Percentiles rank a stretch among this genome's conserved stretches.
Conservation (phyloP, 495 filamentous ascomycete genomes). For the Pyrenula aspistea region DNA sequence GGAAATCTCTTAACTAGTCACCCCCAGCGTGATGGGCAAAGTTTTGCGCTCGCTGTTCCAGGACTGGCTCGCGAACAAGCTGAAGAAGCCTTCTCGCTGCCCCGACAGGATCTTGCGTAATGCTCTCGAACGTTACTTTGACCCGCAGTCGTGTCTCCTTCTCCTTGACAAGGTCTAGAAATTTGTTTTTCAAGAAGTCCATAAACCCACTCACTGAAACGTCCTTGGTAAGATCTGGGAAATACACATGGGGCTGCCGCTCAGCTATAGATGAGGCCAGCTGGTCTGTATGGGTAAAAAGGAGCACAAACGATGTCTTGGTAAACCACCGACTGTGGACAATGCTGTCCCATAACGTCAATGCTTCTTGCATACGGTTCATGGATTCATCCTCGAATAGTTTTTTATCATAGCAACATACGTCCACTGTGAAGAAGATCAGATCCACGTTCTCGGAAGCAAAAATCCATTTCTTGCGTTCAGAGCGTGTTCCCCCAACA, state of each 20-base stretch:
- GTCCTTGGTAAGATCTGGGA: background rate
- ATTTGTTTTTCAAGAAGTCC: background rate
- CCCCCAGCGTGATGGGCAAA: background rate
- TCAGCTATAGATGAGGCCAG: background rate
- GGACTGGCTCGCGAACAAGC: background rate
- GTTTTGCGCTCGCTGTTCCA: background rate
- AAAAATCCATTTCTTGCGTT: slow-evolving; percentile 3
- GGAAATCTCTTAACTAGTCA: background rate
- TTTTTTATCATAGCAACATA: slow-evolving; percentile 7
- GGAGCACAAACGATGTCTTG: background rate
- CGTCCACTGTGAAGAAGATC: slow-evolving; percentile 4
- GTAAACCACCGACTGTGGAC: background rate
- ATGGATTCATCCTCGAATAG: slow-evolving; percentile 1
- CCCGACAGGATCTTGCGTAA: background rate
- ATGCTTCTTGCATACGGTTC: slow-evolving; percentile 2
- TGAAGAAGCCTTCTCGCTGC: background rate
- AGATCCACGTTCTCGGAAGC: slow-evolving; percentile 2
- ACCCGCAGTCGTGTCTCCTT: background rate
- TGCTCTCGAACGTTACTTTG: background rate
- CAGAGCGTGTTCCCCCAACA: slow-evolving; percentile 1
- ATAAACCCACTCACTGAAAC: background rate
- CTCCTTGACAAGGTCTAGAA: background rate
- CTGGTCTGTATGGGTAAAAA: background rate
- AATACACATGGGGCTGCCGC: background rate
- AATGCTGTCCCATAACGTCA: background rate